These are phyloP conservation scores for Calvatia gigantea DNA, from an alignment of 768 basidiomycete genomes.

Conservation along the genomic window DNA sequence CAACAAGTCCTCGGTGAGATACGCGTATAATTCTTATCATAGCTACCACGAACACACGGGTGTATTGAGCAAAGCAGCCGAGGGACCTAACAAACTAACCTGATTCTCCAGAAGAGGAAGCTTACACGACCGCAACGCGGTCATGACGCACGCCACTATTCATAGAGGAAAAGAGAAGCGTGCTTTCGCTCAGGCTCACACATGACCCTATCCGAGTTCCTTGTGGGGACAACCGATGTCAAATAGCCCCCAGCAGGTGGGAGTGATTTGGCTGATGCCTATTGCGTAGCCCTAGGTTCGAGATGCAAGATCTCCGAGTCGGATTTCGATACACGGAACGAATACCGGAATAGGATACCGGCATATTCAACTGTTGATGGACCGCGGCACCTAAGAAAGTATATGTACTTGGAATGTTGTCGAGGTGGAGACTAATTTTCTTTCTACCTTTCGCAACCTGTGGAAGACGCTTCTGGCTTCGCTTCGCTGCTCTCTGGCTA, in stretches of 20 bases:
- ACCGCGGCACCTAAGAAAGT: background rate
- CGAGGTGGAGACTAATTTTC: background rate
- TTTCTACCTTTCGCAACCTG: background rate
- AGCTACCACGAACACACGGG: constrained; percentile 4
- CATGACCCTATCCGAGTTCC: constrained; percentile 4
- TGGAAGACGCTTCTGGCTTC: background rate
- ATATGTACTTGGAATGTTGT: background rate
- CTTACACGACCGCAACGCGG: background rate
- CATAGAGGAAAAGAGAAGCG: background rate
- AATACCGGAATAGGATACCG: constrained; percentile 4
- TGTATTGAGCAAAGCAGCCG: background rate
- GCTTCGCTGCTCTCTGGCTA: background rate
- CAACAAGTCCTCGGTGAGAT: background rate
- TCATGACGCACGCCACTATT: constrained; percentile 6
- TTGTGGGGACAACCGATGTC: background rate
- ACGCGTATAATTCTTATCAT: background rate
- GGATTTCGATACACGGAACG: constrained; percentile 9
- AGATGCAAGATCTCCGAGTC: constrained; percentile 12
- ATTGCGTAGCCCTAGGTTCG: constrained; percentile 8
- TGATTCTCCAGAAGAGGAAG: background rate
- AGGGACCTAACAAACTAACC: background rate
- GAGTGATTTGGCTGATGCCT: constrained; percentile 6
- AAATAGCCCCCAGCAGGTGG: constrained; percentile 3
- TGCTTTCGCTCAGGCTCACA: constrained; percentile 2
- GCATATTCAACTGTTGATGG: constrained; percentile 4